phyloP scores from a whole-genome alignment of 176 grass and related monocot genomes.

The Microstegium vimineum region DNA sequence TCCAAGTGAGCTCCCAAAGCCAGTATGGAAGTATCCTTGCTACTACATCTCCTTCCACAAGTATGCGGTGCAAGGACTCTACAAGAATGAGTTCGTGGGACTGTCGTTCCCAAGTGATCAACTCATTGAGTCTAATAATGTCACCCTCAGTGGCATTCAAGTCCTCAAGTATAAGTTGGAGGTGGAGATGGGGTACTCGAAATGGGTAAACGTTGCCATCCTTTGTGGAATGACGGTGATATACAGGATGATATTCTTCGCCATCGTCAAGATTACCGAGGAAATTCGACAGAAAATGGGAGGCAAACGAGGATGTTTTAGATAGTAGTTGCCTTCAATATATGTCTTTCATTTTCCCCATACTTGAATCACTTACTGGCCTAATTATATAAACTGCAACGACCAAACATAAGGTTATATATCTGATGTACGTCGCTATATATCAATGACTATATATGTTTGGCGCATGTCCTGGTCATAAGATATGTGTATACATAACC shows the following conservation, averaged over 20 bases:
- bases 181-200: conserved; percentile 52
- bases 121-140: not conserved
- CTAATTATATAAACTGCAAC: too few relatives aligned
- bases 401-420: too few relatives aligned
- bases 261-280: not conserved
- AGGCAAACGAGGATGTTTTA: too few relatives aligned
- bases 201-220: conserved; percentile 55
- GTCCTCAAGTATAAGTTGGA: conserved; percentile 22
- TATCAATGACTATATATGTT: not conserved
- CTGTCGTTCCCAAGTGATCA: conserved; percentile 24
- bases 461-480: not conserved
- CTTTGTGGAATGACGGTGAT: conserved; percentile 35
- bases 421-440: not conserved
- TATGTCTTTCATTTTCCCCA: too few relatives aligned
- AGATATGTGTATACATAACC: not conserved
- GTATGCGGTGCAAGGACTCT: conserved; percentile 35
- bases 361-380: too few relatives aligned
- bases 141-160: conserved; percentile 28
- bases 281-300: too few relatives aligned
- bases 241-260: conserved; percentile 43
- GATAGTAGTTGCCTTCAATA: too few relatives aligned
- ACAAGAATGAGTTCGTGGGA: conserved; percentile 52
- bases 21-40: conserved; percentile 42
- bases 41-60: conserved; percentile 55
- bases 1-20: conserved; percentile 40